Base-by-base conservation (phyloP, 2,329 filamentous ascomycete genomes). In the Colletotrichum echinochloae region DNA sequence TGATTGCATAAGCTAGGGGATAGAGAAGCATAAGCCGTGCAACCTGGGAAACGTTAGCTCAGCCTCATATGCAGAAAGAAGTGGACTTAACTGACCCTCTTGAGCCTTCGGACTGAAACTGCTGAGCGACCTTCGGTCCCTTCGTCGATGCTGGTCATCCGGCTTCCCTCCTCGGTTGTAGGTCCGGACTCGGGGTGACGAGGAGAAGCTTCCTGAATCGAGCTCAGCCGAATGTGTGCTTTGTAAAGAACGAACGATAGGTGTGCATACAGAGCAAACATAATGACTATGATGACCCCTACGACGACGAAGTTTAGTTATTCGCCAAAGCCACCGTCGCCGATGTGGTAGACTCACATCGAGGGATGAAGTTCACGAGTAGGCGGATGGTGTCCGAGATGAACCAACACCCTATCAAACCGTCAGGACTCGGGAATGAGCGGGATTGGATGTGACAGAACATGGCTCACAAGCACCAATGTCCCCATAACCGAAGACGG, bases 11-110 rank as follows among this genome's bases (percentile, higher is more conserved):
- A 0, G 80, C 78, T 0, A 83, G 69, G 3, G 82, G 82, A 66
- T 84, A 84, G 23, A 78, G 73, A 74, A 83, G 79, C 81, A 84
- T 83, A 51, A 81, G 78, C 37, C 80, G 79, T 0, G 81, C 81
- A 49, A 82, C 77, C 78, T 81, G 68, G 3, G 16, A 9, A 48
- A 30, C 0, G 37, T 61, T 5, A 48, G 54, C n/a, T 7, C 33
- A 14, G 18, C 3, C 18, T 44, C 20, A 26, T 73, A 60, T 14
- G 9, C 12, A 11, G 26, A 12, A 71, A 28, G 54, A 62, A 70
- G 33, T 18, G 33, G 18, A 9, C 1, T 14, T 5, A 30, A 1
- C 11, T 56, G 35, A 74, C 71, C 60, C 71, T 71, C 72, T 78
- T 75, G 39, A 78, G 39, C 60, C 67, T 64, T 56, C 72, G 54